phyloP scores from a whole-genome alignment of 306 rosid species.

The Prunus armeniaca region DNA sequence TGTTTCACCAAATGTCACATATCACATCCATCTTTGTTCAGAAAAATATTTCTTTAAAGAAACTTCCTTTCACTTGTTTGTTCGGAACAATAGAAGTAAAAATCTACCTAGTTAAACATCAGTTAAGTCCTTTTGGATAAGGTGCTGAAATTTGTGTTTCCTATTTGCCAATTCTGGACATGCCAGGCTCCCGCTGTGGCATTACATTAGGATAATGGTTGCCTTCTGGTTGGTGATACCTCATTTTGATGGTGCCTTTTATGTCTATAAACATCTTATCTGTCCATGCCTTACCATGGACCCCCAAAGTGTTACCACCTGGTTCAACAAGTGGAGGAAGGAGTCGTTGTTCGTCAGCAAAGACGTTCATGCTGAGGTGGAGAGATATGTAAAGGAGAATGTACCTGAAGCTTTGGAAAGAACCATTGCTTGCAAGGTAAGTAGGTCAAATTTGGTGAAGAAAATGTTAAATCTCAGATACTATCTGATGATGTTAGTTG shows the following conservation, averaged over 20 bases:
- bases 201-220: constrained; percentile 45
- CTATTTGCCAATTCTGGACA: not conserved
- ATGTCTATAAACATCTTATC: constrained; percentile 37
- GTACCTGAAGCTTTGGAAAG: constrained; percentile 45
- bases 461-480: not conserved
- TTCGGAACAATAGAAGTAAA: too few relatives aligned
- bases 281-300: constrained; percentile 20
- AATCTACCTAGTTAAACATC: too few relatives aligned
- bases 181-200: constrained; percentile 49
- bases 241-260: constrained; percentile 45
- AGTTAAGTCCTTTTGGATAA: too few relatives aligned
- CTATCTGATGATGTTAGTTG: not conserved
- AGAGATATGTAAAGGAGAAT: constrained; percentile 39
- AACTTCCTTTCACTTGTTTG: too few relatives aligned
- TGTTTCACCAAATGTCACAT: too few relatives aligned
- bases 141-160: too few relatives aligned
- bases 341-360: not conserved
- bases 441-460: not conserved
- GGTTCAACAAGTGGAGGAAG: constrained; percentile 28
- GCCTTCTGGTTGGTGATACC: constrained; percentile 42
- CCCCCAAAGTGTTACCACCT: constrained; percentile 1
- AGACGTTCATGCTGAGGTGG: constrained; percentile 27
- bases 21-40: too few relatives aligned
- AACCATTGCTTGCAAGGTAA: constrained; percentile 46
- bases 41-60: too few relatives aligned